phyloP scores from a whole-genome alignment of 1,284 basidiomycete species.

The Bondarzewia mesenterica region DNA sequence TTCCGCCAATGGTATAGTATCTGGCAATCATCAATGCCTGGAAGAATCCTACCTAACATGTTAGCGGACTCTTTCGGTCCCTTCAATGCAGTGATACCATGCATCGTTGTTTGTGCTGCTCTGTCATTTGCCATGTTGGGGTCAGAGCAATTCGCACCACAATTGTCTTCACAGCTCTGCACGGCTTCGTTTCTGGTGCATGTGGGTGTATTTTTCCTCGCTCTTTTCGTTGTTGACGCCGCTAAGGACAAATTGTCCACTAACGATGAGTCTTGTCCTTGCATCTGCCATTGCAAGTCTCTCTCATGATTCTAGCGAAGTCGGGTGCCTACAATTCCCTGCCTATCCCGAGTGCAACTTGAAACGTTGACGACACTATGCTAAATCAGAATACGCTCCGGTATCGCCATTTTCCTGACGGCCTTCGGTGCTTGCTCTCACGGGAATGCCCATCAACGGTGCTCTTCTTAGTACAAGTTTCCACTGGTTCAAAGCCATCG shows the following conservation, averaged over 20 bases:
- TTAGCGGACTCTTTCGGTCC: conserved; percentile 9
- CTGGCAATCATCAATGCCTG: conserved; percentile 13
- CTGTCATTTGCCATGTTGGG: conserved; percentile 16
- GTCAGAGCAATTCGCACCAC: conserved; percentile 6
- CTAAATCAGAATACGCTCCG: conserved; percentile 15
- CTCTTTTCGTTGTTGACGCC: neutral
- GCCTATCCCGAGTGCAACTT: too few relatives aligned
- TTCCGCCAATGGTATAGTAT: conserved; percentile 8
- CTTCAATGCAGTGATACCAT: conserved; percentile 2
- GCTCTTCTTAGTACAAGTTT: conserved; percentile 21
- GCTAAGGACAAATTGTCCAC: neutral
- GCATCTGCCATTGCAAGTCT: neutral
- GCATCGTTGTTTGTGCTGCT: conserved; percentile 5
- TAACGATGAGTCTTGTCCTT: conserved; percentile 1
- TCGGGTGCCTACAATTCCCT: conserved; percentile 2
- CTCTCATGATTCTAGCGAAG: neutral
- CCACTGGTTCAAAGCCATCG: conserved; percentile 21
- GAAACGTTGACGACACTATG: neutral
- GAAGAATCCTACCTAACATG: conserved; percentile 13
- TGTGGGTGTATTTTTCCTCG: conserved; percentile 7
- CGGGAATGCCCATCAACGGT: conserved; percentile 24
- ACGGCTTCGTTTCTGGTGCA: conserved; percentile 15
- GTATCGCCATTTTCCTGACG: conserved; percentile 14
- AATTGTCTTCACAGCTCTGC: conserved; percentile 8
- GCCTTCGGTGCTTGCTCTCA: conserved; percentile 14